These are phyloP conservation scores for Cladosporium halotolerans DNA, from an alignment of 2,329 filamentous ascomycete genomes.

Conservation along the genomic window DNA sequence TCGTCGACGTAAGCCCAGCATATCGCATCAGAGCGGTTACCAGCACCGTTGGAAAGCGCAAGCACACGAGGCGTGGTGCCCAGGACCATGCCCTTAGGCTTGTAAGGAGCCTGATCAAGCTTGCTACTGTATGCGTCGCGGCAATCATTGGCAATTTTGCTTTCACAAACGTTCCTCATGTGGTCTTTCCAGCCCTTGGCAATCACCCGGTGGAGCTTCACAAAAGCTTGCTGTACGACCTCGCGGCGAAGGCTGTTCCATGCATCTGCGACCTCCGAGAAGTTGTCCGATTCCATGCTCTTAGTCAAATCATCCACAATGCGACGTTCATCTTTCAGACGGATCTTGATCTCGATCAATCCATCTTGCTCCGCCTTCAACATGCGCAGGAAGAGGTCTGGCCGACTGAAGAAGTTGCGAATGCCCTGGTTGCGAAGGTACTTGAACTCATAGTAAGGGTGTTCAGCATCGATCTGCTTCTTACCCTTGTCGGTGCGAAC, in stretches of 20 bases:
- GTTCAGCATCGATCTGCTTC: constrained; percentile 86
- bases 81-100: constrained; percentile 84
- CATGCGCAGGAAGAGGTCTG: constrained; percentile 93
- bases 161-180: constrained; percentile 87
- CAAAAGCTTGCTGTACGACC: constrained; percentile 72
- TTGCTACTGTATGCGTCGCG: constrained; percentile 84
- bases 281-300: constrained; percentile 90
- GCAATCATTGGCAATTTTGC: constrained; percentile 79
- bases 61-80: constrained; percentile 85
- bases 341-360: constrained; percentile 76
- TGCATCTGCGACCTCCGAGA: constrained; percentile 86
- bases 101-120: constrained; percentile 92
- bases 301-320: constrained; percentile 72
- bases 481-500: constrained; percentile 89
- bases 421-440: constrained; percentile 81
- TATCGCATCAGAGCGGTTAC: constrained; percentile 71
- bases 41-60: constrained; percentile 78
- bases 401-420: constrained; percentile 63
- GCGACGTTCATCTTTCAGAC: constrained; percentile 66
- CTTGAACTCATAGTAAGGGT: constrained; percentile 97
- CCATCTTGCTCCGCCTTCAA: constrained; percentile 94
- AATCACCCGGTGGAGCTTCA: constrained; percentile 76
- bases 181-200: constrained; percentile 92
- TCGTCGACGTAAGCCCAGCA: constrained; percentile 93
- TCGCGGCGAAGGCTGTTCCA: constrained; percentile 89